Evolutionary conservation across 2,329 filamentous ascomycete species (phyloP), one percentile per base, ranked within the genome.

Genomic region (Sporothrix pseudoabietina): DNA sequence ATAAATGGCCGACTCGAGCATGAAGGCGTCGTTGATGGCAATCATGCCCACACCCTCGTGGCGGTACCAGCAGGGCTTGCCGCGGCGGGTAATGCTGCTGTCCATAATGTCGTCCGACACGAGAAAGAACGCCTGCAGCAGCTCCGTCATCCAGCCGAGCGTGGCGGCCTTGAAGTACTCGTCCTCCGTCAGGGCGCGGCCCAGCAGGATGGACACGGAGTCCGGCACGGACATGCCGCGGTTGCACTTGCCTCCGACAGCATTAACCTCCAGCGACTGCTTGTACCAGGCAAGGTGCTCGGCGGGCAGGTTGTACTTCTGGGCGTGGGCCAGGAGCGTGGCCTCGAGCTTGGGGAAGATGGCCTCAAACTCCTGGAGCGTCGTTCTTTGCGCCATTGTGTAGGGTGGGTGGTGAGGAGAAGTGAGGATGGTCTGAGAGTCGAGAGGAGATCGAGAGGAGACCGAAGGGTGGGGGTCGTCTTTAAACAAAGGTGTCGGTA

Each of bases 21-120:
- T 90, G 87, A 98, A 97, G 76, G 95, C 90, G 81, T 99, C 96
- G 87, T 99, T 99, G 88, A 99, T 98, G 80, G 96, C 95, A 77
- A 98, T 88, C 91, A 97, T 94, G 82, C 95, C 95, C 57, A 99
- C 94, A 68, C 91, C 90, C 44, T 93, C 89, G 77, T 94, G 91
- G 75, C 92, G 91, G 85, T 98, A 99, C 96, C 96, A 99, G 87
- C 96, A 99, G 57, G 96, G 94, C 84, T 92, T 89, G 76, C 95
- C 94, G 77, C 96, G 94, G 75, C 96, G 94, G 73, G 96, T 99
- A 83, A 97, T 96, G 82, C 92, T 97, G 79, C 88, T 84, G 85
- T 99, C 96, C 96, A 99, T 99, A 80, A 99, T 98, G 83, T 99
- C 96, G 84, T 99, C 96, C 61, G 93, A 94, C 77, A 99, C 96